Evolutionary conservation across 768 basidiomycete species (phyloP).

Genomic region (Pleurotus tuoliensis): DNA sequence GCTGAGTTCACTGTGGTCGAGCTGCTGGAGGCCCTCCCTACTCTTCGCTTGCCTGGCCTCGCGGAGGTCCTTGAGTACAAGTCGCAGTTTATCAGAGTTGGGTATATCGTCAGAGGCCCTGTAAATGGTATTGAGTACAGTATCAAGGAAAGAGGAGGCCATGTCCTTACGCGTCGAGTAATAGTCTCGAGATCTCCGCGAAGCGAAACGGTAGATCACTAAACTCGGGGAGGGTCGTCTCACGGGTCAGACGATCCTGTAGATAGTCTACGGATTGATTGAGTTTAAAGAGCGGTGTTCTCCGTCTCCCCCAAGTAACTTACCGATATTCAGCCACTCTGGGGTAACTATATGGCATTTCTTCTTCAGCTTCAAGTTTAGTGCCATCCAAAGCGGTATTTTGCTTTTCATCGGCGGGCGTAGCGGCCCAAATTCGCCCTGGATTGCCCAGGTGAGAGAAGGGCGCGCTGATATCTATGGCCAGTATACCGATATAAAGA

Average conservation of each 20-base stretch:
- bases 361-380: slow-evolving; percentile 90
- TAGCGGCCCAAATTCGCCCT: slow-evolving; percentile 94
- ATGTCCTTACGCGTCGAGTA: slow-evolving; percentile 81
- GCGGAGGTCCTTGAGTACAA: slow-evolving; percentile 89
- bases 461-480: slow-evolving; percentile 7
- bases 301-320: slow-evolving; percentile 20
- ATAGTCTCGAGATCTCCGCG: slow-evolving; percentile 84
- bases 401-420: slow-evolving; percentile 79
- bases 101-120: slow-evolving; percentile 91
- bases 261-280: slow-evolving; percentile 59
- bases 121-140: background rate
- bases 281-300: too few species aligned
- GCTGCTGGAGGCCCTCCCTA: slow-evolving; percentile 73
- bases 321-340: slow-evolving; percentile 84
- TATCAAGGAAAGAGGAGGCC: background rate
- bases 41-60: slow-evolving; percentile 95
- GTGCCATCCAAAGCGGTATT: slow-evolving; percentile 96
- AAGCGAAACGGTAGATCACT: slow-evolving; percentile 83
- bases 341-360: slow-evolving; percentile 93
- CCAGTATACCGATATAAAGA: slow-evolving; percentile 77
- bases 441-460: slow-evolving; percentile 16
- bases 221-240: slow-evolving; percentile 73
- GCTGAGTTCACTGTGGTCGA: slow-evolving; percentile 80
- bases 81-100: slow-evolving; percentile 78
- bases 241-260: slow-evolving; percentile 67